phyloP scores from a whole-genome alignment of 2,329 filamentous ascomycete genomes.

The Penicillium sp. region DNA sequence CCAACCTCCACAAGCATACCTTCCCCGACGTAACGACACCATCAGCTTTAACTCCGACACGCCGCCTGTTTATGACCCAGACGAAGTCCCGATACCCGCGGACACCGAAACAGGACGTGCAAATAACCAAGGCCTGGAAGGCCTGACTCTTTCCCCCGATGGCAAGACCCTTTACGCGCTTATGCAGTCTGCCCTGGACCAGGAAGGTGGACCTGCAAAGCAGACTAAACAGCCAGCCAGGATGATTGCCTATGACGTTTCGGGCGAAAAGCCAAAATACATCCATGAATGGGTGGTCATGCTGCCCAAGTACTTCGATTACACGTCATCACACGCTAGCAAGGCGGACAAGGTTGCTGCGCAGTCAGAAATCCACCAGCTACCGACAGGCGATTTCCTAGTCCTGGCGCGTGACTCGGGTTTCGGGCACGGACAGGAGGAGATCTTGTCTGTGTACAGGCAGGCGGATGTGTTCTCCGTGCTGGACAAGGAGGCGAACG shows the following conservation, averaged over 20 bases:
- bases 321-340: constrained; percentile 45
- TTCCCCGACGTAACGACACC: constrained; percentile 59
- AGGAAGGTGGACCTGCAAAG: constrained; percentile 56
- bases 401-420: constrained; percentile 60
- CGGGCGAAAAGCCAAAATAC: constrained; percentile 43
- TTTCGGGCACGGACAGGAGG: constrained; percentile 54
- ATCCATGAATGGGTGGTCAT: constrained; percentile 61
- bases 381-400: constrained; percentile 61
- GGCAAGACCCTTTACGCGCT: constrained; percentile 61
- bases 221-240: constrained; percentile 55
- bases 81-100: constrained; percentile 48
- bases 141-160: constrained; percentile 58
- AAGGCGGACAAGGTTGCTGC: constrained; percentile 54
- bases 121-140: constrained; percentile 74
- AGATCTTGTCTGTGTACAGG: constrained; percentile 56
- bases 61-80: constrained; percentile 55
- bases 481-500: constrained; percentile 37
- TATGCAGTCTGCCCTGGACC: constrained; percentile 60
- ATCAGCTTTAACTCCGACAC: constrained; percentile 61
- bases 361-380: constrained; percentile 63
- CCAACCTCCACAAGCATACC: constrained; percentile 58
- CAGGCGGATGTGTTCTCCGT: constrained; percentile 67
- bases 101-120: constrained; percentile 58
- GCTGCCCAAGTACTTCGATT: constrained; percentile 55
- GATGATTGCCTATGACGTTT: constrained; percentile 60